phyloP scores from a whole-genome alignment of 176 grass and related monocot genomes.

The Cenchrus americanus region DNA sequence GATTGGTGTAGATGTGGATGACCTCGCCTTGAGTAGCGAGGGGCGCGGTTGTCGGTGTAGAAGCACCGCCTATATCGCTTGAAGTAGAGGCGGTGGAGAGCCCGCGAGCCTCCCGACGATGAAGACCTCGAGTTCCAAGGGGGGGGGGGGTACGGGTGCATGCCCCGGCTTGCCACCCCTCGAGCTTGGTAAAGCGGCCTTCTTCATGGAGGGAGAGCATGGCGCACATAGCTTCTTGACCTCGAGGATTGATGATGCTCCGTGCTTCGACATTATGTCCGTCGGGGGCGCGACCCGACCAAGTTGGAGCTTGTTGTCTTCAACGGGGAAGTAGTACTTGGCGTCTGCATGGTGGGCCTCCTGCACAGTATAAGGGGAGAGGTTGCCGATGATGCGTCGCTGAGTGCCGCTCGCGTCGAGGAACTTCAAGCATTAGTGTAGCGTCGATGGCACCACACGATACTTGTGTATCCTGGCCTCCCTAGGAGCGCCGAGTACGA shows the following conservation, averaged over 20 bases:
- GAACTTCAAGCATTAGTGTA: neutral
- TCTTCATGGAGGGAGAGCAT: neutral
- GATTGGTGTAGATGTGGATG: too few species aligned
- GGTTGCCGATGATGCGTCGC: neutral
- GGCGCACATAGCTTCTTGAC: neutral
- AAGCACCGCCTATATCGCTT: accelerated
- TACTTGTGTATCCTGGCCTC: neutral
- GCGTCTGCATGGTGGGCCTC: neutral
- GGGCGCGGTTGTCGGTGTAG: too few species aligned
- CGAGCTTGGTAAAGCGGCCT: too few species aligned
- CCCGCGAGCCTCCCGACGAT: too few species aligned
- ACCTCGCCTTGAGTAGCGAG: too few species aligned
- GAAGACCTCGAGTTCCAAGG: too few species aligned
- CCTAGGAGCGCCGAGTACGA: neutral
- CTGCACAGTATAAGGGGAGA: neutral
- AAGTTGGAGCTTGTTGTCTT: too few species aligned
- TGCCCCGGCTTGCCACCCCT: too few species aligned
- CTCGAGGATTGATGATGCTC: neutral
- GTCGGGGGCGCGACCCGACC: accelerated
- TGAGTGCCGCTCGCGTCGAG: neutral
- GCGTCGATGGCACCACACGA: neutral
- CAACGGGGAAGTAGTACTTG: neutral
- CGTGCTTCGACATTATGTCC: neutral
- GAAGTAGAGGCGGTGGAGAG: too few species aligned
- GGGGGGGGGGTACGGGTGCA: too few species aligned